phyloP scores from a whole-genome alignment of 805 yeast species.

The Scheffersomyces lignosus region DNA sequence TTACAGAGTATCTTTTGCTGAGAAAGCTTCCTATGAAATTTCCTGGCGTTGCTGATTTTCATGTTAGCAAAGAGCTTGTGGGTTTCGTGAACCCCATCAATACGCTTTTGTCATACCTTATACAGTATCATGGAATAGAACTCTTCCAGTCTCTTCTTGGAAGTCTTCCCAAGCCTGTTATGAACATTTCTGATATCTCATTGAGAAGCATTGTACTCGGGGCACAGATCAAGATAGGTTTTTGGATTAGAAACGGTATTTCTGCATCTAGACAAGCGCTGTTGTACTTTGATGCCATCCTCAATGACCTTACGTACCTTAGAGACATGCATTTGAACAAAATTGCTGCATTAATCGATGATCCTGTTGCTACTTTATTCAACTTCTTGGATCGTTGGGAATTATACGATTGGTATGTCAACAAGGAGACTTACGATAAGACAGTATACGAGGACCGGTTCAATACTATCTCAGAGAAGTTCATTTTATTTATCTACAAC shows the following conservation, averaged over 20 bases:
- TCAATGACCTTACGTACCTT: slow-evolving; percentile 40
- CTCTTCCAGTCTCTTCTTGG: slow-evolving; percentile 13
- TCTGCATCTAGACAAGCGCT: slow-evolving; percentile 52
- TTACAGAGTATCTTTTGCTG: slow-evolving; percentile 27
- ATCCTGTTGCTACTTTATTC: slow-evolving; percentile 33
- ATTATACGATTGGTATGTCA: slow-evolving; percentile 48
- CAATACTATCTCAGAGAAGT: slow-evolving; percentile 41
- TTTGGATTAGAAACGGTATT: slow-evolving; percentile 75
- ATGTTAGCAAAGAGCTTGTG: slow-evolving; percentile 49
- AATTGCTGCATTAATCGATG: slow-evolving; percentile 38
- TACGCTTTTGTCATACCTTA: slow-evolving; percentile 50
- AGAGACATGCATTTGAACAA: slow-evolving; percentile 51
- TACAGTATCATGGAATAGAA: slow-evolving; percentile 31
- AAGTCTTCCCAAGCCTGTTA: slow-evolving; percentile 31
- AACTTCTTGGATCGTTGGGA: slow-evolving; percentile 59
- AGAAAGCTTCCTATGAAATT: slow-evolving; percentile 22
- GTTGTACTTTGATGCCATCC: slow-evolving; percentile 43
- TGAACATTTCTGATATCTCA: slow-evolving; percentile 54
- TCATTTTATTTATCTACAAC: slow-evolving; percentile 45
- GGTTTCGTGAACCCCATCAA: slow-evolving; percentile 64
- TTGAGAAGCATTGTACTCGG: slow-evolving; percentile 60
- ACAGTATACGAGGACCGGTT: slow-evolving; percentile 52
- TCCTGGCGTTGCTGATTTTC: slow-evolving; percentile 34
- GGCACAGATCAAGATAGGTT: slow-evolving; percentile 61
- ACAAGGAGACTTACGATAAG: slow-evolving; percentile 27